Evolutionary conservation across 805 yeast species (phyloP).

Genomic region (Cyberlindnera americana): DNA sequence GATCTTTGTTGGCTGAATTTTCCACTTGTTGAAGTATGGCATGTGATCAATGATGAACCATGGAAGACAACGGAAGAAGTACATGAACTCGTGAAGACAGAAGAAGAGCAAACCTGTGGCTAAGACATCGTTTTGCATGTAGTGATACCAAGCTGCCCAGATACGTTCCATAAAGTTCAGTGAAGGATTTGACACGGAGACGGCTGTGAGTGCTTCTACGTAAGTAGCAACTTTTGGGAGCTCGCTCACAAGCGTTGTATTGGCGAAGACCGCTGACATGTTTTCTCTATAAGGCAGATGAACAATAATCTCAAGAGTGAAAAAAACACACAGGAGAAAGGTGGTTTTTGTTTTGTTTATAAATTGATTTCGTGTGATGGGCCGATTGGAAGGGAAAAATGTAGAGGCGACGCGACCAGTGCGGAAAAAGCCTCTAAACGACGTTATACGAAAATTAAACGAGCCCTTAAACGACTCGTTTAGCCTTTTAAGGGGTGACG

Average conservation of each 20-base stretch:
- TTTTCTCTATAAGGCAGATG: too few relatives aligned
- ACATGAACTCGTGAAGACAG: constrained; percentile 78
- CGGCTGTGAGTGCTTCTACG: constrained; percentile 13
- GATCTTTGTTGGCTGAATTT: constrained; percentile 82
- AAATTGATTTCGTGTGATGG: background rate
- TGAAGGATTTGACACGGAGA: constrained; percentile 8
- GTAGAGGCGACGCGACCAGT: too few relatives aligned
- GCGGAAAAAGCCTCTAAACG: background rate
- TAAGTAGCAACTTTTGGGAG: constrained; percentile 18
- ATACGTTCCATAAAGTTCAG: constrained; percentile 49
- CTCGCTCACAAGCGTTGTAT: constrained; percentile 14
- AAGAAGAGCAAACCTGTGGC: constrained; percentile 91
- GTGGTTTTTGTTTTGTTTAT: background rate
- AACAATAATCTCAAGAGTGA: background rate
- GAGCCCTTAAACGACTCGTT: too few relatives aligned
- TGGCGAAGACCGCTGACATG: constrained; percentile 22
- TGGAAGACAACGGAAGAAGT: constrained; percentile 89
- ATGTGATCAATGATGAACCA: constrained; percentile 86
- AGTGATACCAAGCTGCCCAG: constrained; percentile 90
- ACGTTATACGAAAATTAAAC: too few relatives aligned
- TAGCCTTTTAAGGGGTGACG: too few relatives aligned
- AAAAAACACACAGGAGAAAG: too few relatives aligned
- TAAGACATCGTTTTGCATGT: constrained; percentile 79
- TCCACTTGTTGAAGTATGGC: constrained; percentile 81
- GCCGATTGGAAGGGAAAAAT: background rate